A percentile compares a stretch with the other conserved stretches of the same genome.
phyloP scores from a whole-genome alignment of 441 rosid genomes.

The Codiaeum variegatum region DNA sequence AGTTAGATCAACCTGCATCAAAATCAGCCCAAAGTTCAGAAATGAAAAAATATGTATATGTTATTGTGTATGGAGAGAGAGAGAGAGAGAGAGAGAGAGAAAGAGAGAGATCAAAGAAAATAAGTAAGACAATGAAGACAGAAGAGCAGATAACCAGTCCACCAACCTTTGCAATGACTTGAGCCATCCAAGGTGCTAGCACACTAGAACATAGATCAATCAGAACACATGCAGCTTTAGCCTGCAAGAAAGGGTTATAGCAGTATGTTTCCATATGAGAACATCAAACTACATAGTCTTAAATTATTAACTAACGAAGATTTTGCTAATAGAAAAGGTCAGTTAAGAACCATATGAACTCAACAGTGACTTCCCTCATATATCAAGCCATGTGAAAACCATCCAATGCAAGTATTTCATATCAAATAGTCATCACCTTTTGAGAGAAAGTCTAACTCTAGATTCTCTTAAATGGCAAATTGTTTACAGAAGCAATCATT shows the following conservation, averaged over 20 bases:
- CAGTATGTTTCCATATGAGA: conserved; percentile 15
- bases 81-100: not conserved
- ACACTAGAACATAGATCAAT: conserved; percentile 75
- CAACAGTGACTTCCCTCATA: not conserved
- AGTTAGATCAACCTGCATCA: conserved; percentile 61
- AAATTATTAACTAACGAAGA: not conserved
- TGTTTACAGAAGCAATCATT: not conserved
- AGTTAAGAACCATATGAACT: not conserved
- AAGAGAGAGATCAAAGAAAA: conserved; percentile 7
- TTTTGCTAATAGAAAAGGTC: not conserved
- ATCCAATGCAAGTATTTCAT: conserved; percentile 4
- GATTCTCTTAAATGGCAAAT: not conserved
- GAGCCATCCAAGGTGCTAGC: conserved; percentile 73
- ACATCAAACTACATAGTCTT: not conserved
- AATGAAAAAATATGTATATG: not conserved
- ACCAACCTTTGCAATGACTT: conserved; percentile 74
- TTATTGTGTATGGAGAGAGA: not conserved
- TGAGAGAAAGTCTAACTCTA: not conserved
- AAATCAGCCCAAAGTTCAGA: conserved; percentile 26
- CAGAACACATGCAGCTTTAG: conserved; percentile 80
- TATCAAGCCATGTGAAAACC: not conserved
- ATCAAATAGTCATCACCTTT: not conserved
- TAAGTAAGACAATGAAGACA: conserved; percentile 9
- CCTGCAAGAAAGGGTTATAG: conserved; percentile 43
- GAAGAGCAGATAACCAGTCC: conserved; percentile 10